Evolutionary conservation across 140 eudicot genomes (phyloP), one percentile per base, ranked within the genome.

Genomic region (Bidens hawaiensis): DNA sequence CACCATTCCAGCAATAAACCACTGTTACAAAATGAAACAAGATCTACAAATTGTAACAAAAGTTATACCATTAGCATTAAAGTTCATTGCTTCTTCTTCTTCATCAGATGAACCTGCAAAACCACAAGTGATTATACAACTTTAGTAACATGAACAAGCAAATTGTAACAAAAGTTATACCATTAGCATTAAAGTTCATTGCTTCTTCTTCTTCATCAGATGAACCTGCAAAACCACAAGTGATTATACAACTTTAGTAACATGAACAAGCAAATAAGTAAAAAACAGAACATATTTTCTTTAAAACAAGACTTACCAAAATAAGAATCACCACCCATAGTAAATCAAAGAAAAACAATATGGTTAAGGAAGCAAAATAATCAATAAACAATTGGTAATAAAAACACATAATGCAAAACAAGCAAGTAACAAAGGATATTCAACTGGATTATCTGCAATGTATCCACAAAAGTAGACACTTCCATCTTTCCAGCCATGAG

Each of bases 401-500:
- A 10, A 18, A 58, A 7, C 30, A 33, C 12, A 26, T 5, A n/a
- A 11, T 4, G 22, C 1, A 40, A 13, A 13, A 1, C 5, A 38
- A 2, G 12, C 2, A 3, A 5, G 6, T 11, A 22, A 31, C 15
- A 50, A 66, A 66, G 72, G 72, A 66, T 66, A 53, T 66, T 33
- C 68, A 5, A 31, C n/a, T n/a, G 78, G 80, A 15, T 78, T 75
- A 21, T 80, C 85, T 21, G 86, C 87, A 6, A 62, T 52, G 26
- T 83, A 86, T 19, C 95, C 95, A 21, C 75, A 43, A 30, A 86
- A 83, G 83, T 71, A 79, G 18, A 86, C 73, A 42, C 90, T 80
- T 16, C 90, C 95, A 73, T 75, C 72, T 60, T 86, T 86, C 87
- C 78, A 75, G 50, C 69, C 83, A 83, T 86, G 95, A 0, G 90